Evolutionary conservation across 2,329 filamentous ascomycete species (phyloP), one percentile per base, ranked within the genome.

Genomic region (Colletotrichum brevisporum): DNA sequence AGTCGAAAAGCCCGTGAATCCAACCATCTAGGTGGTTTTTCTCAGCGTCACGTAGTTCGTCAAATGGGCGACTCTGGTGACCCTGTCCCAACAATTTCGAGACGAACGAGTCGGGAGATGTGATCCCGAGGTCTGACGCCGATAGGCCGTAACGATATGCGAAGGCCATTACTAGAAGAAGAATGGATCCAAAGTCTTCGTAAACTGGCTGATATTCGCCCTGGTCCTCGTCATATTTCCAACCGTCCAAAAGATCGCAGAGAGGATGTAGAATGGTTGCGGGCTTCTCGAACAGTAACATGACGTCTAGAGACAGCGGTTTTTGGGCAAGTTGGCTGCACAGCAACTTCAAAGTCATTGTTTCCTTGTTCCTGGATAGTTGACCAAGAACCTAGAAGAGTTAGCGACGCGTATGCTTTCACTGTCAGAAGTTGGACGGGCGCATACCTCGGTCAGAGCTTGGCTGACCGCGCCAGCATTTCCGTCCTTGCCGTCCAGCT

Each of bases 401-500:
- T 72, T 12, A 70, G 26, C 36, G 15, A 54, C 5, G n/a, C 18
- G 15, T 47, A n/a, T 15, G 12, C 16, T 54, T 66, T 43, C 31
- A 36, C 16, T 21, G 57, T 18, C 6, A 15, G 24, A 21, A 27
- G 21, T 24, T 24, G 21, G 2, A 18, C 4, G 15, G 43, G 43
- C 21, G 63, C 84, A 74, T 78, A 91, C 91, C 83, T 94, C 92
- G 47, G 90, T 88, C 52, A 95, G 84, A 3, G 94, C 95, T 69
- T 91, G 90, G 58, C 92, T 92, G 18, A 97, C 93, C 2, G 94
- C 94, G 2, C 93, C 94, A 2, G 94, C 94, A 78, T 98, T 98
- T 1, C 95, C 95, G 75, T 97, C 94, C 87, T 96, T 94, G 58
- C 91, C 92, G 65, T 97, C 94, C 26, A 99, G 84, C 74, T 97